Conservation (phyloP, 2,329 filamentous ascomycete species). For the Fusarium sp. region DNA sequence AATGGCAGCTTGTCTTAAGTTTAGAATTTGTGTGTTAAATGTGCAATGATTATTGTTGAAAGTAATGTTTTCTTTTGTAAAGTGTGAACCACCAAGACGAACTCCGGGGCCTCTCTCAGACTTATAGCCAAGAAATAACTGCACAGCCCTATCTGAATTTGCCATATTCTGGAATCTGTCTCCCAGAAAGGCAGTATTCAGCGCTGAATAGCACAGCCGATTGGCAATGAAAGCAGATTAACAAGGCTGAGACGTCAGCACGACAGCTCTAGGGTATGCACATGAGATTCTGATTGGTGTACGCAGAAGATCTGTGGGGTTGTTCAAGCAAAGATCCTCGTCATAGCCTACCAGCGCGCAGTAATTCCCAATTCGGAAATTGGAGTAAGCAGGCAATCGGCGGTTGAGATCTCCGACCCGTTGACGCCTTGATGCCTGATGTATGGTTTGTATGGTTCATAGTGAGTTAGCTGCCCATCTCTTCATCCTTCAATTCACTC, state of each 20-base stretch:
- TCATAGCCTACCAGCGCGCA: not conserved
- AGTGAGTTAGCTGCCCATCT: no score
- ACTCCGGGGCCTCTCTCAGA: not conserved
- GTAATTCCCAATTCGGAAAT: not conserved
- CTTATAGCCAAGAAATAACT: not conserved
- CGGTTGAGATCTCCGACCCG: no score
- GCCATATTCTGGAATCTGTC: no score
- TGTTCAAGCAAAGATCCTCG: not conserved
- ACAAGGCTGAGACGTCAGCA: not conserved
- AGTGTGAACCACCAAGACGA: no score
- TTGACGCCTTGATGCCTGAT: no score
- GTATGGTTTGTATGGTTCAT: no score
- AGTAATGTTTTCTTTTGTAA: no score
- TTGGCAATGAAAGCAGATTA: not conserved
- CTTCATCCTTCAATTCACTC: no score
- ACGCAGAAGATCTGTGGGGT: not conserved
- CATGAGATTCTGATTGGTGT: not conserved
- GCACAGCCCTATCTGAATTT: not conserved
- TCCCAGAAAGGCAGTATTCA: not conserved
- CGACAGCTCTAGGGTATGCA: not conserved
- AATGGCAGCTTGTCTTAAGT: not conserved
- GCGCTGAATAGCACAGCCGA: not conserved
- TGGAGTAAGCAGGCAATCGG: no score
- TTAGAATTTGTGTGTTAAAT: not conserved
- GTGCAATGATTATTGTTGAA: not conserved